Evolutionary conservation across 139 green algal species (phyloP).

Genomic region (Eudorina sp.): DNA sequence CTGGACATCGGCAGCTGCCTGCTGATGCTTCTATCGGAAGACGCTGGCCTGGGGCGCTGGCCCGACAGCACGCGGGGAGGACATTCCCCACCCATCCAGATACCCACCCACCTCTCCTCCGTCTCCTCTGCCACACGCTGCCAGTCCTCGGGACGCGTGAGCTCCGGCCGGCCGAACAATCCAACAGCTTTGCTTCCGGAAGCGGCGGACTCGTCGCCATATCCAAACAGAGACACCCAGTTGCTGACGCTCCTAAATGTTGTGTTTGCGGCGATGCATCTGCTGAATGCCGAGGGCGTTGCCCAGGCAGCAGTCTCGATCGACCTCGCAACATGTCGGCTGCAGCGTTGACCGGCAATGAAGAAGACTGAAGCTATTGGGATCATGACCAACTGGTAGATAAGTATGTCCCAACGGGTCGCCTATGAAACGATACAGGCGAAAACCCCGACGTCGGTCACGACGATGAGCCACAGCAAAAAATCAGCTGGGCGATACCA

Average conservation of each 20-base stretch:
- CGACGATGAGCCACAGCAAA: no score
- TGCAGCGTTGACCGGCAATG: neutral
- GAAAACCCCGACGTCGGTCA: no score
- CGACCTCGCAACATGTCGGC: neutral
- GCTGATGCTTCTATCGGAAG: no score
- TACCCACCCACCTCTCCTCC: conserved; percentile 5
- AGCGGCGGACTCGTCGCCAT: neutral
- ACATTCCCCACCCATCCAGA: no score
- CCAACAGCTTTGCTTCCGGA: neutral
- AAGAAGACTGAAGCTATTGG: neutral
- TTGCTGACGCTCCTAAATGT: neutral
- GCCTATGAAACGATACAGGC: no score
- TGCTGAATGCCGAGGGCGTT: neutral
- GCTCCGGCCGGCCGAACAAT: conserved; percentile 12
- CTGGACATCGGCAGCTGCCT: no score
- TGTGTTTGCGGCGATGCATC: neutral
- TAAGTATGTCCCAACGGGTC: neutral
- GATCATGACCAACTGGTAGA: neutral
- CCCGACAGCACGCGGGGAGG: no score
- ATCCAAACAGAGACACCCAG: neutral
- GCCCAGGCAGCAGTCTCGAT: neutral
- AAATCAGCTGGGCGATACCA: no score
- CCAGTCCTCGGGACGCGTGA: conserved; percentile 22
- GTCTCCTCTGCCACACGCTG: neutral
- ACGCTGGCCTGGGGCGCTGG: no score